These are phyloP conservation scores for Phytophthora hibernalis DNA, from an alignment of 352 stramenopile genomes.

Conservation along the genomic window DNA sequence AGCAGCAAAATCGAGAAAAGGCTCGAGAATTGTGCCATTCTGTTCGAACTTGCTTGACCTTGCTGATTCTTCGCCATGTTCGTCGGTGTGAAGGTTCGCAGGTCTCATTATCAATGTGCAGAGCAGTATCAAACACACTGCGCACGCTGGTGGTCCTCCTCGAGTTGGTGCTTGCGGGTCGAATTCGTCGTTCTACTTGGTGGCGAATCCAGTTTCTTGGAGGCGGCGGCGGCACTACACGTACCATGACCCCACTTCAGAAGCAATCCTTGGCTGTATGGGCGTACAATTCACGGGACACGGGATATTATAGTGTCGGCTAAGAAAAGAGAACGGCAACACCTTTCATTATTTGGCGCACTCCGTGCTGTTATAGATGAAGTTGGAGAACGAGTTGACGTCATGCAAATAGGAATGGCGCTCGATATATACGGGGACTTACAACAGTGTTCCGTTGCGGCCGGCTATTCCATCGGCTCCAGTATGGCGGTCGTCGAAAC, in stretches of 20 bases:
- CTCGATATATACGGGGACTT: slow-evolving; percentile 31
- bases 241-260: neutral
- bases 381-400: slow-evolving; percentile 16
- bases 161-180: slow-evolving; percentile 14
- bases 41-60: neutral
- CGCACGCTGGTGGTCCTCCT: slow-evolving; percentile 10
- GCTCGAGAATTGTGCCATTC: slow-evolving; percentile 22
- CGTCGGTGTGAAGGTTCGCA: slow-evolving; percentile 13
- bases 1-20: slow-evolving; percentile 18
- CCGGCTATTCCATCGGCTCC: slow-evolving; percentile 20
- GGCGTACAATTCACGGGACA: neutral
- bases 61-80: slow-evolving; percentile 17
- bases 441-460: slow-evolving; percentile 7
- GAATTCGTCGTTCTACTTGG: slow-evolving; percentile 14
- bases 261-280: neutral
- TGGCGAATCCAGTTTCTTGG: slow-evolving; percentile 26
- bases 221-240: neutral
- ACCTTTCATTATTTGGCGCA: slow-evolving; percentile 29
- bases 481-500: neutral
- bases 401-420: slow-evolving; percentile 33
- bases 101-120: slow-evolving; percentile 6
- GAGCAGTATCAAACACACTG: slow-evolving; percentile 14
- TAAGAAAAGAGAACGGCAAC: slow-evolving; percentile 28
- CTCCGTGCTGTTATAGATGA: slow-evolving; percentile 15
- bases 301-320: slow-evolving; percentile 9